Conservation (phyloP, 2,329 filamentous ascomycete genomes). For the Kalaharituber pfeilii region DNA sequence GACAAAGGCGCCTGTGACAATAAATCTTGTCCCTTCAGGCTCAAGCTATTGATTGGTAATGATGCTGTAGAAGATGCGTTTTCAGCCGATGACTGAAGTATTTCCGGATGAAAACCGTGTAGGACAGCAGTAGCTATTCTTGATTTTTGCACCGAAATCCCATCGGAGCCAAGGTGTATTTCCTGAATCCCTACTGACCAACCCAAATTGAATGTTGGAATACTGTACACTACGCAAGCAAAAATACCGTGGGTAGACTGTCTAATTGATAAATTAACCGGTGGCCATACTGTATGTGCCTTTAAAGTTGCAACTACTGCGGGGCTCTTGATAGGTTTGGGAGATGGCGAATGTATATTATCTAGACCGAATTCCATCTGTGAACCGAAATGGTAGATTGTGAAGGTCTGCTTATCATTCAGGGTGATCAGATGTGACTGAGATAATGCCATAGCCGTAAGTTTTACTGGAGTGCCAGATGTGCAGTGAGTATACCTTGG, state of each 20-base stretch:
- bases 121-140: constrained; percentile 24
- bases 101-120: background rate
- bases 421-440: constrained; percentile 66
- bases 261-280: constrained; percentile 70
- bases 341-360: background rate
- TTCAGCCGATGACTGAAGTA: too few relatives aligned
- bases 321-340: constrained; percentile 26
- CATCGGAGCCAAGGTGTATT: constrained; percentile 40
- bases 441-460: constrained; percentile 53
- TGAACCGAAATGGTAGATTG: constrained; percentile 48
- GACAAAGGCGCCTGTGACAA: constrained; percentile 22
- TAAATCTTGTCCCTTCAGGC: too few relatives aligned
- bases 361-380: background rate
- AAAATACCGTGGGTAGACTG: constrained; percentile 45
- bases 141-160: constrained; percentile 28
- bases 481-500: constrained; percentile 8
- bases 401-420: constrained; percentile 48
- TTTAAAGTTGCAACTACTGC: constrained; percentile 58
- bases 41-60: too few relatives aligned
- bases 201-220: constrained; percentile 56
- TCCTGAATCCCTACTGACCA: constrained; percentile 93
- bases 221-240: constrained; percentile 75
- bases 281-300: constrained; percentile 61
- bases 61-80: too few relatives aligned
- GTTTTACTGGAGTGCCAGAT: constrained; percentile 27